Evolutionary conservation across 805 yeast genomes (phyloP), one percentile per base, ranked within the genome.

Genomic region (Myxozyma vanderwaltii): DNA sequence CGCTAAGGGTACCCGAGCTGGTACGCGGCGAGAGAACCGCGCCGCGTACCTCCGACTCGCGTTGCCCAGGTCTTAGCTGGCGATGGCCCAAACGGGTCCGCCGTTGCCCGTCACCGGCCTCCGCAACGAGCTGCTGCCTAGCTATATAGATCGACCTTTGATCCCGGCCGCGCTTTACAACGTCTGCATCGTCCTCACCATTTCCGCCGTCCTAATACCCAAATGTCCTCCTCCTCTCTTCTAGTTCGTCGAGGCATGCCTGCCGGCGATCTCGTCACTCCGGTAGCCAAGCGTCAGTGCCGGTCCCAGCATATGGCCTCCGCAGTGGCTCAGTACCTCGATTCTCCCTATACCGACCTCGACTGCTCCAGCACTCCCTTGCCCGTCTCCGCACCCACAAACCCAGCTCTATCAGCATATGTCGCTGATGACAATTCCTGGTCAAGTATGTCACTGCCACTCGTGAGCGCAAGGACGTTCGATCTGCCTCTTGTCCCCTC

Each of bases 181-280:
- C 6, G 36, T 27, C 36, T 26, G 21, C 23, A 44, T 26, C 45
- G 7, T 31, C 36, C 26, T 27, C 46, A 4, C 26, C n/a, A n/a
- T n/a, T 39, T 36, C 21, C 46, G 36, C 15, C 36, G 23, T 39
- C 46, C 53, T 31, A 19, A 3, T 10, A n/a, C 13, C 31, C 3
- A 38, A 12, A 39, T 40, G 54, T 31, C 36, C 38, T 33, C 54
- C 35, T 41, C 48, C 48, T 39, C 54, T 26, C 48, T 39, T 19
- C 54, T 50, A 35, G n/a, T 39, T 19, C 29, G 54, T 26, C 54
- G 54, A 10, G 46, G 54, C 45, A 13, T 50, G 36, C 17, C 46
- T 17, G 27, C 38, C 46, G 45, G 31, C 38, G 38, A 50, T 29
- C 54, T 50, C 27, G 46, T 17, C 46, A 6, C 17, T 8, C 46